These are phyloP conservation scores for Talaromyces sp. DNA, from an alignment of 2,329 filamentous ascomycete genomes.

Conservation along the genomic window DNA sequence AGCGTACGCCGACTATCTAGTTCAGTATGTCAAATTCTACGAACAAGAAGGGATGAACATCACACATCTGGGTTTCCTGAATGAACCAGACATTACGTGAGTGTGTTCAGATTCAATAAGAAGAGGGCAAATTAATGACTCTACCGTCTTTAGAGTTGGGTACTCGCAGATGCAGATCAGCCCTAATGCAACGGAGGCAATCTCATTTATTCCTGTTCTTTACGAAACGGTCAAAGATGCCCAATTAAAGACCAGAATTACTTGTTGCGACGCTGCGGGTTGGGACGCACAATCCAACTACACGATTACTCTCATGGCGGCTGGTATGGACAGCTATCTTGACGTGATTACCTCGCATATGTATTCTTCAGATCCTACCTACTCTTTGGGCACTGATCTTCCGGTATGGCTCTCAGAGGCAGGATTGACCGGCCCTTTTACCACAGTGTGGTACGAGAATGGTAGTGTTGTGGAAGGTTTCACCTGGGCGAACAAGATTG, in stretches of 20 bases:
- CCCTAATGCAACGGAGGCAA: constrained; percentile 2
- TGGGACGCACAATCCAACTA: constrained; percentile 1
- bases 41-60: constrained; percentile 39
- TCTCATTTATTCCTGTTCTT: constrained; percentile 4
- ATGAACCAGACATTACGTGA: constrained; percentile 39
- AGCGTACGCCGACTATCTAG: constrained; percentile 46
- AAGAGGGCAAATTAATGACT: neutral
- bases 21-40: constrained; percentile 47
- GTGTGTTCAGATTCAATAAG: neutral
- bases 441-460: constrained; percentile 1
- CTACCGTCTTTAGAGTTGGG: neutral
- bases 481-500: constrained; percentile 2
- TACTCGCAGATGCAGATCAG: neutral
- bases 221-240: neutral
- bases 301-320: neutral
- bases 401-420: constrained; percentile 2
- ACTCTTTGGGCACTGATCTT: neutral
- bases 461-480: constrained; percentile 3
- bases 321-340: constrained; percentile 1
- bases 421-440: neutral
- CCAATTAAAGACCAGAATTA: neutral
- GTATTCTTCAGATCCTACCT: constrained; percentile 3
- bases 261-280: constrained; percentile 3
- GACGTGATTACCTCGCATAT: constrained; percentile 5
- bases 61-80: constrained; percentile 45